Evolutionary conservation across 2,329 filamentous ascomycete genomes (phyloP).

Genomic region (Ophiocordyceps sinensis): DNA sequence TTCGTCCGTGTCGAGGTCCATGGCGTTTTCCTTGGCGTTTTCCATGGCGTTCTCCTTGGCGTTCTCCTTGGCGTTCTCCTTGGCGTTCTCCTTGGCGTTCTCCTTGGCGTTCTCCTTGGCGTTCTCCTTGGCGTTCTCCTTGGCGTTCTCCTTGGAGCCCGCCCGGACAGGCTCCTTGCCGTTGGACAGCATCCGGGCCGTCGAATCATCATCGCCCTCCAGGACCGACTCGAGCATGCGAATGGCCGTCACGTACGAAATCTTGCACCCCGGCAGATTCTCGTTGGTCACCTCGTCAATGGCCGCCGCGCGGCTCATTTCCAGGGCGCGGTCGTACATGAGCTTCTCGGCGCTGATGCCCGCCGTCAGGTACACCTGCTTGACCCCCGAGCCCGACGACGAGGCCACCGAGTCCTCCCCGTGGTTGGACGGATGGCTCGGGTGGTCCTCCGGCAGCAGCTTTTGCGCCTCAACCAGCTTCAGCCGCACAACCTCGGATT

Average conservation of each 20-base stretch:
- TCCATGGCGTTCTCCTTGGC: conserved; percentile 11
- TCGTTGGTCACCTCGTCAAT: conserved; percentile 93
- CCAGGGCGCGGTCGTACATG: conserved; percentile 93
- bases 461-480: conserved; percentile 79
- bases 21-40: conserved; percentile 18
- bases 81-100: conserved; percentile 10
- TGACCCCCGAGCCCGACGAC: conserved; percentile 48
- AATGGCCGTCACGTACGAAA: conserved; percentile 86
- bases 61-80: conserved; percentile 11
- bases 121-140: conserved; percentile 21
- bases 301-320: conserved; percentile 90
- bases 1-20: conserved; percentile 51
- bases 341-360: conserved; percentile 91
- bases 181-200: conserved; percentile 16
- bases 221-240: conserved; percentile 90
- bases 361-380: conserved; percentile 70
- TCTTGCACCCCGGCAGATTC: conserved; percentile 74
- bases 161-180: conserved; percentile 28
- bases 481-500: conserved; percentile 83
- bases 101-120: conserved; percentile 13
- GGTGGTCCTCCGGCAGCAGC: conserved; percentile 69
- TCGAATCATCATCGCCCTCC: conserved; percentile 58
- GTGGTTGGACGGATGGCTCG: conserved; percentile 72
- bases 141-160: conserved; percentile 16
- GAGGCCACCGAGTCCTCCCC: conserved; percentile 41